Conservation (phyloP, 2,329 filamentous ascomycete genomes). For the Pyrenophora graminea region DNA sequence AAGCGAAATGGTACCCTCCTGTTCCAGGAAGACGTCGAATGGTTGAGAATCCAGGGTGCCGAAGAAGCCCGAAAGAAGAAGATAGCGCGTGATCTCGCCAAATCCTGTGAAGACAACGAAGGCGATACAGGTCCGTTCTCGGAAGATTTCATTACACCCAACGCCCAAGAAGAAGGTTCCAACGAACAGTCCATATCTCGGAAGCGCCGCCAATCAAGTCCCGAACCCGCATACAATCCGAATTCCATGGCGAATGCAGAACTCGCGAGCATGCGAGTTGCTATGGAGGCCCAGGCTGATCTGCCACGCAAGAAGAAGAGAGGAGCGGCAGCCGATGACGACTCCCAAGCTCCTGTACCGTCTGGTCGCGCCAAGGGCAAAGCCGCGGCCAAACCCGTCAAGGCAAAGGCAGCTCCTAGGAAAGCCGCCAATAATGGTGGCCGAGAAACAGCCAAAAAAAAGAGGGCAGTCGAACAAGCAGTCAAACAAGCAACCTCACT, state of each 20-base stretch:
- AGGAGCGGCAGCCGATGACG: not conserved
- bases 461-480: conserved; percentile 21
- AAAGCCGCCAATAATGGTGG: not conserved
- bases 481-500: conserved; percentile 29
- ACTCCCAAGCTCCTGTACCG: not conserved
- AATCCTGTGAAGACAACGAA: conserved; percentile 13
- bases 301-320: conserved; percentile 29
- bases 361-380: conserved; percentile 9
- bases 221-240: conserved; percentile 14
- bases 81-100: conserved; percentile 19
- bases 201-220: conserved; percentile 22
- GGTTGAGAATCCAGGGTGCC: conserved; percentile 27
- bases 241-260: conserved; percentile 35
- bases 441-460: conserved; percentile 23
- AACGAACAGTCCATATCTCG: conserved; percentile 12
- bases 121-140: conserved; percentile 18
- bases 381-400: conserved; percentile 1
- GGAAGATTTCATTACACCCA: not conserved
- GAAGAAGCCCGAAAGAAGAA: conserved; percentile 28
- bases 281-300: conserved; percentile 30
- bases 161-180: conserved; percentile 10
- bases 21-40: conserved; percentile 36
- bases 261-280: conserved; percentile 35
- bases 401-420: conserved; percentile 7
- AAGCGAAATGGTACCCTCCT: conserved; percentile 22